A percentile compares a stretch with the other conserved stretches of the same genome.
Evolutionary conservation across 2,329 filamentous ascomycete species (phyloP).

Genomic region (Botrytis deweyae): DNA sequence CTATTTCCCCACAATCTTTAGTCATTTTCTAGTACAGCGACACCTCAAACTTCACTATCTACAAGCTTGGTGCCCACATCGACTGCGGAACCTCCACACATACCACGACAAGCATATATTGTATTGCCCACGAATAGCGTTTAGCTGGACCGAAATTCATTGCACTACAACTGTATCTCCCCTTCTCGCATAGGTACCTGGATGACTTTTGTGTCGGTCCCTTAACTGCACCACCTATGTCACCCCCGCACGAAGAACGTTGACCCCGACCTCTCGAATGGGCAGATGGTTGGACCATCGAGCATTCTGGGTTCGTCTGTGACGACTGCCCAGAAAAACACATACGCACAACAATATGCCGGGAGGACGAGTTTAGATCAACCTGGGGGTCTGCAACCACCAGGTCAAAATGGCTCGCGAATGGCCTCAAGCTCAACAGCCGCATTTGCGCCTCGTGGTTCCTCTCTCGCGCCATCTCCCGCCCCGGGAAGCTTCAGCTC

Average conservation of each 20-base stretch:
- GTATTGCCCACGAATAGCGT: not conserved
- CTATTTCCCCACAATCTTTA: not conserved
- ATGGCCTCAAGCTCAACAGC: slow-evolving; percentile 54
- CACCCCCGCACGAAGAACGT: slow-evolving; percentile 30
- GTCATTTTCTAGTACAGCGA: not conserved
- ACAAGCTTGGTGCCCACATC: not conserved
- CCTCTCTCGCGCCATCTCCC: slow-evolving; percentile 68
- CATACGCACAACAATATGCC: slow-evolving; percentile 46
- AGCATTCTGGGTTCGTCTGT: slow-evolving; percentile 55
- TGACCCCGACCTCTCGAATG: slow-evolving; percentile 36
- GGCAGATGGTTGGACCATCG: slow-evolving; percentile 41
- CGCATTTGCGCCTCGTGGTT: slow-evolving; percentile 64
- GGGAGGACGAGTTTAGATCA: slow-evolving; percentile 55
- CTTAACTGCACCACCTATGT: slow-evolving; percentile 35
- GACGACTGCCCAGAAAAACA: slow-evolving; percentile 55
- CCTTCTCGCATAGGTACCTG: not conserved
- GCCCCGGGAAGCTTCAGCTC: slow-evolving; percentile 86
- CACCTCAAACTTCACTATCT: not conserved
- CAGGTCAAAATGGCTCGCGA: slow-evolving; percentile 47
- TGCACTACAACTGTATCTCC: not conserved
- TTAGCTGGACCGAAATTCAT: not conserved
- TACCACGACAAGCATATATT: slow-evolving; percentile 10
- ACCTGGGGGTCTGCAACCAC: slow-evolving; percentile 52
- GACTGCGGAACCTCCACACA: slow-evolving; percentile 1
- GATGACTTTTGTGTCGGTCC: slow-evolving; percentile 31